These are phyloP conservation scores for Volvox reticuliferus DNA, from an alignment of 139 green algal genomes.

Conservation along the genomic window DNA sequence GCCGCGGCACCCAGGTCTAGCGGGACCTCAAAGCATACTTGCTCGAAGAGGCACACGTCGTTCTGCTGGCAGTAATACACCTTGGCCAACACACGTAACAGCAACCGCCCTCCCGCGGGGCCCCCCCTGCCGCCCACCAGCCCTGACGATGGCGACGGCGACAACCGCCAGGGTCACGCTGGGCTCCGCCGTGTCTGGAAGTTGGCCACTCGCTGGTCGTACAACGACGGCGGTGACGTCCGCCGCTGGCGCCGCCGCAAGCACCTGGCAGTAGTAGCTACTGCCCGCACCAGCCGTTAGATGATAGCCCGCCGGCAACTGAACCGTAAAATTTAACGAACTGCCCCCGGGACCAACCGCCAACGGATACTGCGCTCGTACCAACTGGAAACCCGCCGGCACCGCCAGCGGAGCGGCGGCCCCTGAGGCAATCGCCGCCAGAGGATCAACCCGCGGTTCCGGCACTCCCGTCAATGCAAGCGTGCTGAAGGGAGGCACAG, in stretches of 20 bases:
- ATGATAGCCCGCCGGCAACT: conserved; percentile 72
- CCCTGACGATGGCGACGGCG: background rate
- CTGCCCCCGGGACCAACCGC: background rate
- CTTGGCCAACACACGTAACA: conserved; percentile 53
- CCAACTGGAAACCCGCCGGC: conserved; percentile 46
- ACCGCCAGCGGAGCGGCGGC: background rate
- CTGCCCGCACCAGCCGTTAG: conserved; percentile 72
- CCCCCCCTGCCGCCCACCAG: background rate
- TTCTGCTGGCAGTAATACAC: conserved; percentile 85
- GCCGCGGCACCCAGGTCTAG: conserved; percentile 27
- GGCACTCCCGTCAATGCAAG: conserved; percentile 71
- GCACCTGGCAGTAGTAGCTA: conserved; percentile 51
- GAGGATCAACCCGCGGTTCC: conserved; percentile 57
- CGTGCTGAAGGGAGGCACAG: no score
- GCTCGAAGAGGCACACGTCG: conserved; percentile 82
- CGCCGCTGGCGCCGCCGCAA: background rate
- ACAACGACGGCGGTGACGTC: conserved; percentile 20
- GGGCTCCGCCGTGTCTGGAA: conserved; percentile 5
- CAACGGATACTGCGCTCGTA: conserved; percentile 42
- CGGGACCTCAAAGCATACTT: conserved; percentile 78
- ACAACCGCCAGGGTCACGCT: conserved; percentile 14
- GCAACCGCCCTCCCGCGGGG: background rate
- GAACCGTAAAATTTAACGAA: conserved; percentile 55
- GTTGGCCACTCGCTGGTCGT: conserved; percentile 7
- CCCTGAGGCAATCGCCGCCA: background rate